Conservation (phyloP, 768 basidiomycete genomes). For the Russula olivacea region DNA sequence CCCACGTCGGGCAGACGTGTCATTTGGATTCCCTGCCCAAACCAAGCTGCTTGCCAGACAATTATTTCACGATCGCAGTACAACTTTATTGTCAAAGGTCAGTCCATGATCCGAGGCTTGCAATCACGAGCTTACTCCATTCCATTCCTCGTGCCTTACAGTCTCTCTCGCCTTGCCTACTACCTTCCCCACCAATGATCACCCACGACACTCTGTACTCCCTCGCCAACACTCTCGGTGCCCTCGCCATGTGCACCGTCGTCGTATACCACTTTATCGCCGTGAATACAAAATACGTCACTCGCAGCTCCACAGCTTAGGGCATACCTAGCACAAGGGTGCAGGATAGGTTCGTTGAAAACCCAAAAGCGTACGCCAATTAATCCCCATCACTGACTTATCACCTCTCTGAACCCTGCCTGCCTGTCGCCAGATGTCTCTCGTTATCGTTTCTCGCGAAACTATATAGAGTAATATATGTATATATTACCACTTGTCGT, state of each 20-base stretch:
- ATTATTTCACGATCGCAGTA: not conserved
- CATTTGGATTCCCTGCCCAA: not conserved
- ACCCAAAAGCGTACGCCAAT: not conserved
- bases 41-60: not conserved
- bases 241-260: constrained; percentile 80
- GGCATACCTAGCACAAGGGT: no score
- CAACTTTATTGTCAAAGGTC: not conserved
- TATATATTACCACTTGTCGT: not conserved
- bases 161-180: not conserved
- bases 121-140: not conserved
- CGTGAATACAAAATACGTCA: constrained; percentile 61
- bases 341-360: not conserved
- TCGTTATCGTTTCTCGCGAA: not conserved
- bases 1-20: not conserved
- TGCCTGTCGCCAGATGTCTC: not conserved
- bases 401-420: not conserved
- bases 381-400: not conserved
- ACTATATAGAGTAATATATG: not conserved
- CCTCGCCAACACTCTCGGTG: constrained; percentile 77
- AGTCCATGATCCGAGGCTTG: not conserved
- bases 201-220: constrained; percentile 72
- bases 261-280: constrained; percentile 88
- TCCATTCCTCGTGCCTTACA: not conserved
- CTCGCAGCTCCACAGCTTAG: constrained; percentile 4
- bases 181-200: constrained; percentile 52